Evolutionary conservation across 768 basidiomycete species (phyloP).

Genomic region (Hygrophorus pudorinus): DNA sequence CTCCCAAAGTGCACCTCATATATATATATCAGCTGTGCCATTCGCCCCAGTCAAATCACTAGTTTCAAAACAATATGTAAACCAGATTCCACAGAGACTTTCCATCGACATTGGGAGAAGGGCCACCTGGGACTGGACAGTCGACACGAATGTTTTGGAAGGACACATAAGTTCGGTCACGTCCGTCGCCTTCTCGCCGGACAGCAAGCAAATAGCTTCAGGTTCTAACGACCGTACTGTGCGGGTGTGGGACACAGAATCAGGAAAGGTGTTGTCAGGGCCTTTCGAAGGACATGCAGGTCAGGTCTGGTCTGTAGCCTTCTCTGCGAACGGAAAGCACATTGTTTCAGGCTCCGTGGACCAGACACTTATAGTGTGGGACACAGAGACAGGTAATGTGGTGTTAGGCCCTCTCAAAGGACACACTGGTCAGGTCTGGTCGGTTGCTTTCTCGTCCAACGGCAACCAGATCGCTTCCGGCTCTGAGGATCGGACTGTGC

Average conservation of each 20-base stretch:
- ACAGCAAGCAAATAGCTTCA: conserved; percentile 8
- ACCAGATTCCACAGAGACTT: not conserved
- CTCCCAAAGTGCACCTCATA: conserved; percentile 22
- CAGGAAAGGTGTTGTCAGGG: no score
- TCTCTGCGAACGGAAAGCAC: not conserved
- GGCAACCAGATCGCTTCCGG: no score
- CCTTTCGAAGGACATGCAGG: no score
- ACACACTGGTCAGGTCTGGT: not conserved
- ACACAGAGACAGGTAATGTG: not conserved
- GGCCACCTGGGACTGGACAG: not conserved
- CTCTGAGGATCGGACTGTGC: no score
- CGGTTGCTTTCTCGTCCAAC: no score
- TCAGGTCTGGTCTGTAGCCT: not conserved
- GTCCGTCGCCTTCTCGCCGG: conserved; percentile 6
- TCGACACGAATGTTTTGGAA: not conserved
- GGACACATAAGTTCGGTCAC: conserved; percentile 1
- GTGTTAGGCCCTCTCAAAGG: not conserved
- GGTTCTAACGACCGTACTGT: conserved; percentile 5
- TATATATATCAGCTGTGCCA: conserved; percentile 17
- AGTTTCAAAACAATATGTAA: not conserved
- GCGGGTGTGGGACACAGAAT: not conserved
- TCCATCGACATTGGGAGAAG: not conserved
- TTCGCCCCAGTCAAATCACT: not conserved
- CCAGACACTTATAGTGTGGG: conserved; percentile 1
- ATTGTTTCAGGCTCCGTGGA: conserved; percentile 1